phyloP scores from a whole-genome alignment of 2,329 filamentous ascomycete species.

The Fusarium setosum region DNA sequence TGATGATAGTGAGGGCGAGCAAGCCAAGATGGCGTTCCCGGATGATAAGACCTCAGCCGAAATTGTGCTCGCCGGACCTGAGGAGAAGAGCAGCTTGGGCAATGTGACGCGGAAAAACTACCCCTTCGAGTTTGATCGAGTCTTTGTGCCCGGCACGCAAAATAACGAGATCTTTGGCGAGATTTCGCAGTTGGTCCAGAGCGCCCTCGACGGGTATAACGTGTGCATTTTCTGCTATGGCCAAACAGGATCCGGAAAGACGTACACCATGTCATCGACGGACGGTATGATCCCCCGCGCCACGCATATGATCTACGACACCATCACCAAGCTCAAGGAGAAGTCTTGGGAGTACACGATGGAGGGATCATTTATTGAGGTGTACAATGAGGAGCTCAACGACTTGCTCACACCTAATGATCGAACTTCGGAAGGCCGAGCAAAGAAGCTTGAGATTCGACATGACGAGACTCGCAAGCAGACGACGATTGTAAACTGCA shows the following conservation, averaged over 20 bases:
- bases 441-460: constrained; percentile 86
- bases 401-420: constrained; percentile 75
- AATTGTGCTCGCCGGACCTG: constrained; percentile 84
- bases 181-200: constrained; percentile 96
- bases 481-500: constrained; percentile 85
- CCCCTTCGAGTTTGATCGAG: constrained; percentile 91
- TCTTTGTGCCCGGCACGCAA: constrained; percentile 81
- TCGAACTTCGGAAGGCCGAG: constrained; percentile 76
- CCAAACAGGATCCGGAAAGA: constrained; percentile 97
- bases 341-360: constrained; percentile 96
- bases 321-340: constrained; percentile 82
- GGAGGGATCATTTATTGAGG: constrained; percentile 95
- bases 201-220: constrained; percentile 95
- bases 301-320: constrained; percentile 92
- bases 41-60: constrained; percentile 88
- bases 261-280: constrained; percentile 89
- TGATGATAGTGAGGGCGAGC: constrained; percentile 67
- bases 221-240: constrained; percentile 99
- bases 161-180: constrained; percentile 95
- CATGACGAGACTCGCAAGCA: constrained; percentile 87
- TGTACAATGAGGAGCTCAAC: constrained; percentile 98
- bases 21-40: constrained; percentile 82
- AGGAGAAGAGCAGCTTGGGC: constrained; percentile 84
- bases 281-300: constrained; percentile 97
- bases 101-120: constrained; percentile 82